phyloP scores from a whole-genome alignment of 768 basidiomycete species.

The Leccinellum rugosiceps region DNA sequence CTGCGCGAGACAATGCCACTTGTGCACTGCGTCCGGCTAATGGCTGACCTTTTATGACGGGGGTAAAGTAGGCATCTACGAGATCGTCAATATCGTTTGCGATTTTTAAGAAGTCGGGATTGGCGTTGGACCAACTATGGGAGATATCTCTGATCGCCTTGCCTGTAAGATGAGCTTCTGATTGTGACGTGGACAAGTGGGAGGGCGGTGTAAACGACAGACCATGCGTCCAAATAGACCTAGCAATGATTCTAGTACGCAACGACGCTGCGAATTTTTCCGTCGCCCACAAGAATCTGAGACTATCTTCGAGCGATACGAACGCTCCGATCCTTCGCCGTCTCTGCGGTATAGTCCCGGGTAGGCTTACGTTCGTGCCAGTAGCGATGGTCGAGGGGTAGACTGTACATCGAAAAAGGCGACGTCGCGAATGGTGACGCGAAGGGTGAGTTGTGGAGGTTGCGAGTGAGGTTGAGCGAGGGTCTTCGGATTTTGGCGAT shows the following conservation, averaged over 20 bases:
- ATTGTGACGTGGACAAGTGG: neutral
- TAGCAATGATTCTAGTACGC: slow-evolving; percentile 21
- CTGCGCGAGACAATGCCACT: slow-evolving; percentile 32
- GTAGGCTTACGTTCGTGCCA: slow-evolving; percentile 60
- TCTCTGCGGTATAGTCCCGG: slow-evolving; percentile 68
- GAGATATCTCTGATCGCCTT: slow-evolving; percentile 46
- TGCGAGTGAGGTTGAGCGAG: slow-evolving; percentile 3
- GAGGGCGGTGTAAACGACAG: slow-evolving; percentile 35
- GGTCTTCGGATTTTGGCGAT: slow-evolving; percentile 53
- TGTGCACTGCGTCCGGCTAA: slow-evolving; percentile 4
- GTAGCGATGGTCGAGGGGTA: slow-evolving; percentile 37
- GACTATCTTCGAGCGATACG: slow-evolving; percentile 55
- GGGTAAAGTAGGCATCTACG: slow-evolving; percentile 38
- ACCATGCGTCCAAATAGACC: slow-evolving; percentile 74
- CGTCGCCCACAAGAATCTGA: slow-evolving; percentile 78
- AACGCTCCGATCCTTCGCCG: slow-evolving; percentile 50
- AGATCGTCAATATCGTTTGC: slow-evolving; percentile 47
- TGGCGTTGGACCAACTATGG: slow-evolving; percentile 54
- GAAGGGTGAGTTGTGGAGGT: slow-evolving; percentile 42
- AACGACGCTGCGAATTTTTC: slow-evolving; percentile 38
- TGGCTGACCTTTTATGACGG: slow-evolving; percentile 35
- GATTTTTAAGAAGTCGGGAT: slow-evolving; percentile 49
- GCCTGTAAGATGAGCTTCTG: slow-evolving; percentile 10
- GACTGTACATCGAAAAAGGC: slow-evolving; percentile 54
- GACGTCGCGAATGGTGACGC: slow-evolving; percentile 53